phyloP scores from a whole-genome alignment of 2,329 filamentous ascomycete species.

The Aspergillus sclerotialis region DNA sequence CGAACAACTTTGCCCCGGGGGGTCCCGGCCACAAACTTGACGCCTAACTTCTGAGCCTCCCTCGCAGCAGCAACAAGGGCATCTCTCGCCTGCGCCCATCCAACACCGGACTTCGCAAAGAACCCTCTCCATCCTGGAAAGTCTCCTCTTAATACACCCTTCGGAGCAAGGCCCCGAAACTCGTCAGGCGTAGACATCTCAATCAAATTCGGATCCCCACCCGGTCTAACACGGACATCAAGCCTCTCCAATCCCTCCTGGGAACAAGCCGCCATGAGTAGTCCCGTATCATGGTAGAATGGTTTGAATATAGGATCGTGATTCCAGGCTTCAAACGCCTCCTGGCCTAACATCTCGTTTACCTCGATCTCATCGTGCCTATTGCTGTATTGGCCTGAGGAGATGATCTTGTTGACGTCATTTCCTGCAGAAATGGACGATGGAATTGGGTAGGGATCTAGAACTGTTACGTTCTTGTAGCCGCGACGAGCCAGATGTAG shows the following conservation, averaged over 20 bases:
- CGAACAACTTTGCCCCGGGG: constrained; percentile 29
- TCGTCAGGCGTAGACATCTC: constrained; percentile 36
- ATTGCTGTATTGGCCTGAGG: constrained; percentile 20
- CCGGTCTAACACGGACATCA: constrained; percentile 23
- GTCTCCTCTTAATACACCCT: constrained; percentile 40
- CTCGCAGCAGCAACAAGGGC: constrained; percentile 38
- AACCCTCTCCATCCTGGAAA: constrained; percentile 41
- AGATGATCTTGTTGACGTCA: constrained; percentile 44
- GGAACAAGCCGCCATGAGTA: constrained; percentile 38
- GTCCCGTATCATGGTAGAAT: constrained; percentile 40
- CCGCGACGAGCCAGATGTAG: constrained; percentile 39
- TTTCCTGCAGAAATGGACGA: constrained; percentile 42
- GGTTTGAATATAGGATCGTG: constrained; percentile 39
- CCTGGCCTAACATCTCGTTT: constrained; percentile 21
- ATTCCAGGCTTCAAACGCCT: constrained; percentile 36
- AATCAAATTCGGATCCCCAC: constrained; percentile 21
- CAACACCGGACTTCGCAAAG: constrained; percentile 37
- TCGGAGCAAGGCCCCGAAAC: constrained; percentile 44
- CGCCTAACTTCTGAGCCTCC: constrained; percentile 41
- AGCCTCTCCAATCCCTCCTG: constrained; percentile 29
- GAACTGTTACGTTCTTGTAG: constrained; percentile 43
- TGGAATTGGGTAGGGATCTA: constrained; percentile 42
- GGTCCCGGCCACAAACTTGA: constrained; percentile 38
- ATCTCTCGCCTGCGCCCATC: constrained; percentile 47
- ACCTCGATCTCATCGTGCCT: constrained; percentile 22